Conservation (phyloP, 2,329 filamentous ascomycete species). For the Fusarium metavorans region DNA sequence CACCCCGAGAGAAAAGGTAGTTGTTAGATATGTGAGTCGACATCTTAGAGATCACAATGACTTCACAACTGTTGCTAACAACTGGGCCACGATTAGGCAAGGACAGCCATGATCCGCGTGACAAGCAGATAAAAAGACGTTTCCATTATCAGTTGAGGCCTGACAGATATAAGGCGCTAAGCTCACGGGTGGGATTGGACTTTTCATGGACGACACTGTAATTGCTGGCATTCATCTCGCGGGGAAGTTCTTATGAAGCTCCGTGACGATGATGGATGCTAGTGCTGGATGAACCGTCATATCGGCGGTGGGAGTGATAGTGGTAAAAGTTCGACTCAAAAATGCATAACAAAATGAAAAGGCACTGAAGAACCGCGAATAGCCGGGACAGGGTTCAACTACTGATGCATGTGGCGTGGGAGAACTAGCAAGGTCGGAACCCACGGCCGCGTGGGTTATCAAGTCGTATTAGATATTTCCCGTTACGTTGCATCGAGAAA, state of each 20-base stretch:
- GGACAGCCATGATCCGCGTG: too few species aligned
- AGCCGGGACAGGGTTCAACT: neutral
- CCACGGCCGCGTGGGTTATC: neutral
- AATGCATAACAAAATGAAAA: neutral
- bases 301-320: neutral
- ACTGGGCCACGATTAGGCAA: too few species aligned
- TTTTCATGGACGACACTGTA: neutral
- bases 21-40: too few species aligned
- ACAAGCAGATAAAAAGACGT: neutral
- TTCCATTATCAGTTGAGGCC: neutral
- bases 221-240: neutral
- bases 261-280: neutral
- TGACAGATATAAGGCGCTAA: neutral
- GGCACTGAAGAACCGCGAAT: neutral
- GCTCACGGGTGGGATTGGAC: too few species aligned
- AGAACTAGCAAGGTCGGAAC: neutral
- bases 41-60: too few species aligned
- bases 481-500: neutral
- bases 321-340: neutral
- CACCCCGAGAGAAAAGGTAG: too few species aligned
- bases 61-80: too few species aligned
- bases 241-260: neutral
- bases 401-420: neutral
- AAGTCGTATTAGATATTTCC: neutral
- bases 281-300: neutral